A percentile compares a stretch with the other conserved stretches of the same genome.
These are phyloP conservation scores for Rickenella mellea DNA, from an alignment of 768 basidiomycete genomes.

Conservation along the genomic window DNA sequence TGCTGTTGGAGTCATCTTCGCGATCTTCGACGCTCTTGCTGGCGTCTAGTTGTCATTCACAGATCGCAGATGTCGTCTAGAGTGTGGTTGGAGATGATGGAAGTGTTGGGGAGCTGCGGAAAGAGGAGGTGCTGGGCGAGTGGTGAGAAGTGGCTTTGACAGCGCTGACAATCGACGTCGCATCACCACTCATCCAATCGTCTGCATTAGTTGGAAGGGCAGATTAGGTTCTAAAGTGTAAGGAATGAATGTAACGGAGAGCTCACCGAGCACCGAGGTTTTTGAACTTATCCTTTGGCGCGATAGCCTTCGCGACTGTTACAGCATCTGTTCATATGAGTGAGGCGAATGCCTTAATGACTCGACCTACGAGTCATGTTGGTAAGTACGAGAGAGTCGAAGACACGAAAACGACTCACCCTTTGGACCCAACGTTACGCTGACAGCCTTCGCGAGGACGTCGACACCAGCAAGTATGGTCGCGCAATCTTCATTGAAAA, in stretches of 20 bases:
- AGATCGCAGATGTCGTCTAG: too few relatives aligned
- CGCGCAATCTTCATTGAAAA: slow-evolving; percentile 94
- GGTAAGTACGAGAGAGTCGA: slow-evolving; percentile 8
- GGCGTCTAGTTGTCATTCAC: too few relatives aligned
- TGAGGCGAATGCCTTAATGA: slow-evolving; percentile 38
- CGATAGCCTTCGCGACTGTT: slow-evolving; percentile 93
- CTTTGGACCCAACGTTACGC: slow-evolving; percentile 94
- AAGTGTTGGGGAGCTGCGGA: too few relatives aligned
- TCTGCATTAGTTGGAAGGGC: slow-evolving; percentile 43
- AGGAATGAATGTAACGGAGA: not conserved
- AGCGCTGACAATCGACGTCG: too few relatives aligned
- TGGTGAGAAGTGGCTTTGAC: too few relatives aligned
- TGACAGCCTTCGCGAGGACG: slow-evolving; percentile 92
- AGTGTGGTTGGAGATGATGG: too few relatives aligned
- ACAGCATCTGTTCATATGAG: slow-evolving; percentile 65
- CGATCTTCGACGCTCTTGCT: too few relatives aligned
- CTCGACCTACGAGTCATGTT: slow-evolving; percentile 51
- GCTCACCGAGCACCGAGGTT: slow-evolving; percentile 93
- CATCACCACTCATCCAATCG: too few relatives aligned
- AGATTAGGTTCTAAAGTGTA: slow-evolving; percentile 5
- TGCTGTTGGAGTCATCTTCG: too few relatives aligned
- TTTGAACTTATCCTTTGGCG: slow-evolving; percentile 95
- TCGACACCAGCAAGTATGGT: slow-evolving; percentile 94
- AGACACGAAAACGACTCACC: slow-evolving; percentile 33
- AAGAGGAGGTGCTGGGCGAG: too few relatives aligned